Base-by-base conservation (phyloP, 2,329 filamentous ascomycete species). In the Penicillium verrucosum region DNA sequence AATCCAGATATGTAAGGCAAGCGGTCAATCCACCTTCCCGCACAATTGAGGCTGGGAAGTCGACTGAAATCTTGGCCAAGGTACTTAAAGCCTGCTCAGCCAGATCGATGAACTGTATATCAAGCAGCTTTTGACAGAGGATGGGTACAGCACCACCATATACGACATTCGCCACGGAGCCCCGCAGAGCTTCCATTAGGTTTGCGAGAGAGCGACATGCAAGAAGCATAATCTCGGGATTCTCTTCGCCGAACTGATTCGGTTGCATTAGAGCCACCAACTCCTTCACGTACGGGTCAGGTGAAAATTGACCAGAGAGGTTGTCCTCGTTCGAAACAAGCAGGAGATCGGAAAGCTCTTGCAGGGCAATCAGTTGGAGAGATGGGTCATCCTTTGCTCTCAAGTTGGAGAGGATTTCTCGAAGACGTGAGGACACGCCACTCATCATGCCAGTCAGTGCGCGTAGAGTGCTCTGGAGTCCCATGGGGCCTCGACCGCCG, bases 21-120 rank as follows among this genome's bases (percentile, higher is more conserved):
- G 94, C 94, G 1, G 90, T 96, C 60, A 99, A 80, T 11, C 94
- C 94, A 47, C 94, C 95, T 76, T 97, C 94, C 50, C 92, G 89
- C 43, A 99, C 94, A 65, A 99, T 99, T 54, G 90, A 92, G 4
- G 89, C 87, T 1, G 94, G 94, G 70, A 96, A 99, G 70, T 99
- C 94, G 55, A 93, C 86, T 0, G 94, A 99, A 48, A 99, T 97
- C 77, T 97, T 99, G 72, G 97, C 92, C 51, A 99, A 80, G 0
- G 94, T 99, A 78, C 92, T 99, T 48, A 99, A 79, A 56, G 94
- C 92, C 77, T 99, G 95, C 76, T 99, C 94, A 37, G 95, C 95
- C 52, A 99, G 81, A 73, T 99, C 94, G 71, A 99, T 99, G 73
- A 93, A 99, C 60, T 93, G 89, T 44, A 97, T 97, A 75, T 97